Percentiles rank a stretch among this genome's conserved stretches.
phyloP scores from a whole-genome alignment of 257 asterid species.

The Capsicum rhomboideum region DNA sequence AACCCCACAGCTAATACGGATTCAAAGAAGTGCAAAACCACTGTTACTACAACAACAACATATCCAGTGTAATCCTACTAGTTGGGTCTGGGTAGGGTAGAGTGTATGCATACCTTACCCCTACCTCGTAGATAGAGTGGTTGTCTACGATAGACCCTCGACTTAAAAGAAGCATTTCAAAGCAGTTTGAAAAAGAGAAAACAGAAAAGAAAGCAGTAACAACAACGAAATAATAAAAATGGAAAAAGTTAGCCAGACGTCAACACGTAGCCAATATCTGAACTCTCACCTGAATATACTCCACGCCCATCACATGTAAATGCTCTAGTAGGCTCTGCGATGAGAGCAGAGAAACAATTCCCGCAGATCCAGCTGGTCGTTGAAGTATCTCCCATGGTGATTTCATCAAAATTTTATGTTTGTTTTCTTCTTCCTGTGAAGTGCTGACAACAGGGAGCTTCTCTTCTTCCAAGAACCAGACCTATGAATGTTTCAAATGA shows the following conservation, averaged over 20 bases:
- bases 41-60: neutral
- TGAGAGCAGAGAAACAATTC: slow-evolving; percentile 55
- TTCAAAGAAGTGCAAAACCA: neutral
- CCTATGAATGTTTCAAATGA: slow-evolving; percentile 28
- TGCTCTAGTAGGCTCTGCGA: slow-evolving; percentile 51
- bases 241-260: neutral
- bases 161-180: no score
- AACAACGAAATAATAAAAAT: no score
- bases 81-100: no score
- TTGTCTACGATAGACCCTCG: no score
- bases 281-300: slow-evolving; percentile 63
- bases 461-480: slow-evolving; percentile 89
- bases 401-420: slow-evolving; percentile 77
- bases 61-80: no score
- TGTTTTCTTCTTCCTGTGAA: slow-evolving; percentile 37
- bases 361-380: slow-evolving; percentile 74
- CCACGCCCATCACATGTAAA: slow-evolving; percentile 58
- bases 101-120: no score
- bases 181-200: no score
- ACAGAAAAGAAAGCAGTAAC: no score
- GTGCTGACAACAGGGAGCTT: slow-evolving; percentile 67
- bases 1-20: neutral
- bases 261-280: neutral
- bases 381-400: slow-evolving; percentile 92
- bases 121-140: no score